Evolutionary conservation across 2,329 filamentous ascomycete species (phyloP), one percentile per base, ranked within the genome.

Genomic region (Torrubiellomyces zombiae): DNA sequence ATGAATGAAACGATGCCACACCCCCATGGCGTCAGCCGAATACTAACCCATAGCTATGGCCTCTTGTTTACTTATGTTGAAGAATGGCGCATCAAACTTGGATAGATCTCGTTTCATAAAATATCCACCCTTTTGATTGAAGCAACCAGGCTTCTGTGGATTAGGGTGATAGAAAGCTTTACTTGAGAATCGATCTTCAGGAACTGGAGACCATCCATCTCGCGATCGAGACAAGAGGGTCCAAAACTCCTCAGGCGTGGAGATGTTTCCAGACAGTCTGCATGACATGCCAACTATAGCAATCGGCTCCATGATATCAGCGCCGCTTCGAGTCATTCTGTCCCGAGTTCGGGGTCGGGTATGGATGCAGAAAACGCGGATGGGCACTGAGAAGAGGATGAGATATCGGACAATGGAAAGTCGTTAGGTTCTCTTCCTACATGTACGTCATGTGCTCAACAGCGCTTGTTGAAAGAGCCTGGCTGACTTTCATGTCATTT

Each of bases 81-180:
- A 65, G 36, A 66, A 66, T 0, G 57, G 56, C 1, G 60, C 59
- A 27, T 66, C 61, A 27, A 65, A 65, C 3, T 47, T 44, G 3
- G 48, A 45, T n/a, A 60, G 41, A 28, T 65, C 58, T n/a, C 50
- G 45, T 19, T 55, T 48, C 31, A 66, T 42, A 24, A 57, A 60
- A 33, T 53, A 51, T 3, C 44, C 47, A 3, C 41, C 42, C 16
- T 36, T 36, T 0, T 43, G 36, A 23, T 53, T 56, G 30, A 46
- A 42, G 22, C 42, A 40, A 4, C 53, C 53, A 8, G 39, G 46
- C 32, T 53, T 52, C 19, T 48, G 50, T 2, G 50, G 44, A 29
- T 55, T 53, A 0, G 56, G 50, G 21, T 60, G 54, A 24, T 57
- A 47, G 32, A 49, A 49, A 15, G 36, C 48, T 28, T 43, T n/a